Base-by-base conservation (phyloP, 805 yeast genomes). In the Yamadazyma sp. region DNA sequence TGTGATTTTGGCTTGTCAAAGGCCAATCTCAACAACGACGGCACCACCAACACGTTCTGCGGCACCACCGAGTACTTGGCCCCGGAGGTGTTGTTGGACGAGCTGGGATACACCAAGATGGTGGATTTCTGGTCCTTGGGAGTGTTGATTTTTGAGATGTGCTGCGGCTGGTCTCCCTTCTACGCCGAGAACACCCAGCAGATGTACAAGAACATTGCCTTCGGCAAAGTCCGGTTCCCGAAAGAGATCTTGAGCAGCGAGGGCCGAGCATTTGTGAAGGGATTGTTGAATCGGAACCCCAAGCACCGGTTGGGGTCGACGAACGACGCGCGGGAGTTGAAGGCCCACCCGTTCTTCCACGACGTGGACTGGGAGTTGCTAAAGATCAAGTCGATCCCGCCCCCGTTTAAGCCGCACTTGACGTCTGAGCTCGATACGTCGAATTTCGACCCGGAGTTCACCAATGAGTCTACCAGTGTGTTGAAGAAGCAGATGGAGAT, bases 91-190 rank as follows among this genome's bases (percentile, higher is more conserved):
- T 71, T 93, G 49, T 72, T 93, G 37, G 98, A 93, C 65, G 99
- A 93, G 62, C 77, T 86, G 38, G 99, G 99, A 12, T 93, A 93
- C 67, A 93, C 98, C 25, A 89, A 90, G 63, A 91, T 93, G 98
- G 99, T 93, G 44, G 99, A 93, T 62, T 93, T 93, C 54, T 93
- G 99, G 99, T 90, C 98, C 2, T 69, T 93, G 41, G 99, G 99
- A 43, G 99, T 93, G 17, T 70, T 93, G 41, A 89, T 93, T 31
- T 93, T 93, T 63, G 99, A 93, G 67, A 93, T 93, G 99, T 90
- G 98, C 63, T 93, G 98, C 67, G 99, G 99, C 35, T 93, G 98
- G 99, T 85, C 96, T 4, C 99, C 99, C 38, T 93, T 93, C 62
- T 93, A 88, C 55, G 99, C 98, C 18, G 97, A 91, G 46, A 91